These are phyloP conservation scores for Knoxdaviesia proteae DNA, from an alignment of 2,329 filamentous ascomycete genomes.

Conservation along the genomic window DNA sequence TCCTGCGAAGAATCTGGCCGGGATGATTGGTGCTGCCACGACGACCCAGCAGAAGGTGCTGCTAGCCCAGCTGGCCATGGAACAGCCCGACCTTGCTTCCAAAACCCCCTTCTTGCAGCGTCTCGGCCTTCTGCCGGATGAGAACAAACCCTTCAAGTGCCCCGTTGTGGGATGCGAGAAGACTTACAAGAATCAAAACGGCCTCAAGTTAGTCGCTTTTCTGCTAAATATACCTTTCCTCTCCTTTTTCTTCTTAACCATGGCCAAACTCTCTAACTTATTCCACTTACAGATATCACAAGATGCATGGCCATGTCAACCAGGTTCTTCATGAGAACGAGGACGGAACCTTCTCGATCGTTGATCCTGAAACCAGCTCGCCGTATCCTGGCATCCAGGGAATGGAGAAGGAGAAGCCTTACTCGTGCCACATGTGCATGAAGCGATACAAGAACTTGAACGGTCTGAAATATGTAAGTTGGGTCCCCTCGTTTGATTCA, in stretches of 20 bases:
- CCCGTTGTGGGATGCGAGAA: slow-evolving; percentile 98
- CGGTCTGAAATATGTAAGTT: slow-evolving; percentile 74
- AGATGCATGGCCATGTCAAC: slow-evolving; percentile 81
- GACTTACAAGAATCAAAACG: slow-evolving; percentile 98
- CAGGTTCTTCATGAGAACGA: slow-evolving; percentile 93
- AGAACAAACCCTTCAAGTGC: slow-evolving; percentile 94
- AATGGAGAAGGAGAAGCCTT: slow-evolving; percentile 99
- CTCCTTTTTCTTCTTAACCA: slow-evolving; percentile 4
- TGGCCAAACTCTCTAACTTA: slow-evolving; percentile 9
- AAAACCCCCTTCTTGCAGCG: slow-evolving; percentile 31
- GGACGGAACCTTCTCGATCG: slow-evolving; percentile 93
- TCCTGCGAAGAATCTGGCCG: slow-evolving; percentile 83
- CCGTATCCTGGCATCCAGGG: slow-evolving; percentile 90
- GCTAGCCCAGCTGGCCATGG: slow-evolving; percentile 51
- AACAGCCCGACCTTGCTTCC: slow-evolving; percentile 54
- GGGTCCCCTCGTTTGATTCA: background rate
- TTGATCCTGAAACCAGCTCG: slow-evolving; percentile 83
- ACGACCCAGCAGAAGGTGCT: slow-evolving; percentile 40
- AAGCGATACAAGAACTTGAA: slow-evolving; percentile 99
- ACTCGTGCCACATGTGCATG: slow-evolving; percentile 88
- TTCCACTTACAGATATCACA: slow-evolving; percentile 33
- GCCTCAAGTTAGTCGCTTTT: slow-evolving; percentile 56
- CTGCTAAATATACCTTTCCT: slow-evolving; percentile 1
- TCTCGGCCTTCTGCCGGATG: slow-evolving; percentile 50
- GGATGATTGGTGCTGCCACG: slow-evolving; percentile 54